Conservation (phyloP, 345 rosid species). For the Limnanthes douglasii region DNA sequence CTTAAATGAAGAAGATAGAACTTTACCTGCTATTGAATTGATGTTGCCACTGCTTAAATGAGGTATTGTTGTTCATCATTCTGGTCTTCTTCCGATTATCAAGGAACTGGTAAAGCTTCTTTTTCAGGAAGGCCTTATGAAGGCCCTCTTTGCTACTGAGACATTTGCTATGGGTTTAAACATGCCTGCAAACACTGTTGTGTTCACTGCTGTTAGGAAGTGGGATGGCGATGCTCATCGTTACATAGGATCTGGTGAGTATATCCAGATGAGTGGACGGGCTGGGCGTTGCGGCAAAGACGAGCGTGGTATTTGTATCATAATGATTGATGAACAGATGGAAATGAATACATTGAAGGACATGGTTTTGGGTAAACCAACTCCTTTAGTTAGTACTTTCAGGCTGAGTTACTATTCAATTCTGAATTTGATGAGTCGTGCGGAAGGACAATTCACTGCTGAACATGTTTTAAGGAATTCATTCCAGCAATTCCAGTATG, state of each 20-base stretch:
- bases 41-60: slow-evolving; percentile 95
- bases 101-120: slow-evolving; percentile 98
- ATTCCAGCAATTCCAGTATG: slow-evolving; percentile 93
- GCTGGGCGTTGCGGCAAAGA: slow-evolving; percentile 99
- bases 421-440: slow-evolving; percentile 94
- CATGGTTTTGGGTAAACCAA: slow-evolving; percentile 97
- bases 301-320: slow-evolving; percentile 89
- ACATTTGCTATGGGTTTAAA: slow-evolving; percentile 99
- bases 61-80: slow-evolving; percentile 97
- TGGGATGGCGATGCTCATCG: slow-evolving; percentile 99
- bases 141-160: slow-evolving; percentile 95
- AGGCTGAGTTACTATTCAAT: slow-evolving; percentile 96
- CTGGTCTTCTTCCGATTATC: slow-evolving; percentile 97
- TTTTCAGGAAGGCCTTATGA: slow-evolving; percentile 98
- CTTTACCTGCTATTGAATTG: slow-evolving; percentile 85
- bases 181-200: slow-evolving; percentile 99
- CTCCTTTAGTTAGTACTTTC: slow-evolving; percentile 96
- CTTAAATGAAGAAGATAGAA: slow-evolving; percentile 92
- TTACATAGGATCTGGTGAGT: slow-evolving; percentile 89
- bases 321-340: slow-evolving; percentile 98
- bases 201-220: slow-evolving; percentile 87
- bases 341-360: slow-evolving; percentile 84
- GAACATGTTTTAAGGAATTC: slow-evolving; percentile 93
- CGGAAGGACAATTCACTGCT: slow-evolving; percentile 97
- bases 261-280: slow-evolving; percentile 99